Evolutionary conservation across 371 early-diverging fungal genomes (phyloP).

Genomic region (Mortierella sp.): DNA sequence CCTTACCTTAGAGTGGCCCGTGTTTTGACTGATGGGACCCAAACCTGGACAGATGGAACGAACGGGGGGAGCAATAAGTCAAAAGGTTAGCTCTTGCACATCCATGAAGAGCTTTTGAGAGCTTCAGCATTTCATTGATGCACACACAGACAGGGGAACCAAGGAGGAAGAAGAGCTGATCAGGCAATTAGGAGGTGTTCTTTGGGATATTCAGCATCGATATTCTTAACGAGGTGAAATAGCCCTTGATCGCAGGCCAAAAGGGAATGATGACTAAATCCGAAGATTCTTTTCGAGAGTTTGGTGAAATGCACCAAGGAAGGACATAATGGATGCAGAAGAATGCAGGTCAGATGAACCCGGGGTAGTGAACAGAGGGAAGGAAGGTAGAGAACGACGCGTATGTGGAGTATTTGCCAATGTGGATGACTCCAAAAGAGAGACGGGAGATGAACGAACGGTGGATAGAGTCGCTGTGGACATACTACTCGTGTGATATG

Average conservation of each 20-base stretch:
- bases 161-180: conserved; percentile 6
- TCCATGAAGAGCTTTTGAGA: background rate
- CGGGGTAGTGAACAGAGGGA: background rate
- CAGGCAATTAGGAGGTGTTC: conserved; percentile 11
- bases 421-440: no score
- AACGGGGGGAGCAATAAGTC: background rate
- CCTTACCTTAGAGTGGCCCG: conserved; percentile 9
- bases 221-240: background rate
- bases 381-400: background rate
- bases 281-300: background rate
- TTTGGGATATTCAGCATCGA: background rate
- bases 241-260: background rate
- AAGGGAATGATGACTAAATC: background rate
- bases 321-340: background rate
- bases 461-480: no score
- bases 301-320: background rate
- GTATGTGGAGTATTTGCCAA: background rate
- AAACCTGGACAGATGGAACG: background rate
- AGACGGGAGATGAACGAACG: no score
- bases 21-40: background rate
- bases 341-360: background rate
- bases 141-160: conserved; percentile 16
- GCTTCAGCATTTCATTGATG: conserved; percentile 6
- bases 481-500: no score
- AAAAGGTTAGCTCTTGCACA: background rate